Conservation (phyloP, 495 filamentous ascomycete species). For the Daldinia concentrica region DNA sequence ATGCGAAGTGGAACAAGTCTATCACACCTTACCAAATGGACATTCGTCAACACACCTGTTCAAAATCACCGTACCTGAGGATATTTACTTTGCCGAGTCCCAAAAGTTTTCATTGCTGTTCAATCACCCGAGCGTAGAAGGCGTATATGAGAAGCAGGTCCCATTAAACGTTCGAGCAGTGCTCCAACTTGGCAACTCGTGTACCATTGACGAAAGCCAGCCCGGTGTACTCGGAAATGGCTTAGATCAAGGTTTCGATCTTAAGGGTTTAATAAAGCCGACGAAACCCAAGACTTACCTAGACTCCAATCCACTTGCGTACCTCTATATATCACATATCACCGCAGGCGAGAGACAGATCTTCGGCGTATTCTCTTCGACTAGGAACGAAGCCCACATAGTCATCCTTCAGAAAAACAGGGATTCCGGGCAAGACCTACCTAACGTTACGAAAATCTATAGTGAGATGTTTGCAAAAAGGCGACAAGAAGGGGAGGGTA, state of each 20-base stretch:
- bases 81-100: constrained; percentile 81
- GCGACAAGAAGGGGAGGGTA: constrained; percentile 70
- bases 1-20: constrained; percentile 89
- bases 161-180: constrained; percentile 85
- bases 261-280: constrained; percentile 75
- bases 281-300: constrained; percentile 77
- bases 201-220: constrained; percentile 92
- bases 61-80: constrained; percentile 89
- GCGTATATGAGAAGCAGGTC: constrained; percentile 93
- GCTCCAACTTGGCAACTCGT: constrained; percentile 88
- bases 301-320: constrained; percentile 71
- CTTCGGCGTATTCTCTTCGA: constrained; percentile 91
- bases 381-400: constrained; percentile 80
- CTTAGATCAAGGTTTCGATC: constrained; percentile 91
- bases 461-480: constrained; percentile 73
- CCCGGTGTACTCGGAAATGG: constrained; percentile 91
- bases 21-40: constrained; percentile 91
- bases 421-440: constrained; percentile 78
- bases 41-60: constrained; percentile 94
- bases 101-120: constrained; percentile 84
- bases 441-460: constrained; percentile 92
- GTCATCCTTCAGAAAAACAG: constrained; percentile 81
- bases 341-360: constrained; percentile 89
- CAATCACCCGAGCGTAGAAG: constrained; percentile 93
- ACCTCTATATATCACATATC: constrained; percentile 92